Evolutionary conservation across 768 basidiomycete genomes (phyloP), one percentile per base, ranked within the genome.

Genomic region (Candolleomyces eurysporus): DNA sequence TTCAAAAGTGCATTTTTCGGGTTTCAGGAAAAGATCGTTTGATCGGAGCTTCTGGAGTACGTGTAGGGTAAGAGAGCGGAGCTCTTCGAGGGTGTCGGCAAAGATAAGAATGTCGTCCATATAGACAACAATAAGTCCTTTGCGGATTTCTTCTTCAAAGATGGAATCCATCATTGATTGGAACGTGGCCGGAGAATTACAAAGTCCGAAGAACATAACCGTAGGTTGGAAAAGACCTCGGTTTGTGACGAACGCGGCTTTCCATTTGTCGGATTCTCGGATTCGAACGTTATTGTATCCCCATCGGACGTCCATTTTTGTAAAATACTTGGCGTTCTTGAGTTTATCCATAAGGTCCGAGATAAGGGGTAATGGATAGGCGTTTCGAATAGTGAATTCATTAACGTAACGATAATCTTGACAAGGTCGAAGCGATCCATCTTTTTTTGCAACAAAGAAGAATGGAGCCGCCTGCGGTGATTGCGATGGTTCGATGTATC

Each of bases 81-180:
- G 42, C 8, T 43, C 9, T 9, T 3, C 4, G 11, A 8, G 9
- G n/a, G n/a, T n/a, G n/a, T n/a, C n/a, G n/a, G n/a, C n/a, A n/a
- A n/a, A n/a, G n/a, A n/a, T n/a, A n/a, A n/a, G n/a, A n/a, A n/a
- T n/a, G n/a, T n/a, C n/a, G n/a, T n/a, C n/a, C n/a, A n/a, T n/a
- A n/a, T n/a, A n/a, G n/a, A n/a, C n/a, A n/a, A n/a, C n/a, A n/a
- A n/a, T n/a, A n/a, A n/a, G n/a, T n/a, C n/a, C n/a, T n/a, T n/a
- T n/a, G n/a, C n/a, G n/a, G n/a, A n/a, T n/a, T n/a, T n/a, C n/a
- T n/a, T n/a, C n/a, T n/a, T 56, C 21, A 17, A 56, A 56, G 6
- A 56, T 56, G 30, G 31, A 3, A n/a, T 56, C 36, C 54, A 56
- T 56, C 54, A 56, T 56, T 16, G 10, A 3, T 56, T 56, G 54